Evolutionary conservation across 805 yeast genomes (phyloP).

Genomic region (Candida xyloterini): DNA sequence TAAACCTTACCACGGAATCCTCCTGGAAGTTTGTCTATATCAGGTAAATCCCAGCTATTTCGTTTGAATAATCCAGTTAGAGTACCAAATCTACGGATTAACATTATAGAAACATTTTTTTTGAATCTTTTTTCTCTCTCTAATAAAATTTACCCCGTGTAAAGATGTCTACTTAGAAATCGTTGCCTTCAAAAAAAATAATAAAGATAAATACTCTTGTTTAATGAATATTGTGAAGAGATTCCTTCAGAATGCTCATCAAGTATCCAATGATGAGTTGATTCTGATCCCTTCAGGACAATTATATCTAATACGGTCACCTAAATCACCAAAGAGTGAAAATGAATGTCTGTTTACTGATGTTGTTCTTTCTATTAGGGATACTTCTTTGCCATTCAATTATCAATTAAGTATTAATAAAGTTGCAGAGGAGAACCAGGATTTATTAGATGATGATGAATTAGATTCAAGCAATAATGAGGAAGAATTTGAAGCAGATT

Average conservation of each 20-base stretch:
- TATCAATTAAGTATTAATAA: slow-evolving; percentile 71
- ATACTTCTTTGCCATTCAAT: slow-evolving; percentile 60
- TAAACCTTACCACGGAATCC: slow-evolving; percentile 35
- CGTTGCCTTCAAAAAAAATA: slow-evolving; percentile 7
- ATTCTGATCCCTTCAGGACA: slow-evolving; percentile 76
- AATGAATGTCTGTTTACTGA: slow-evolving; percentile 80
- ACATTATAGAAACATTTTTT: not conserved
- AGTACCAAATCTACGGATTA: slow-evolving; percentile 4
- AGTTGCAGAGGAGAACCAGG: slow-evolving; percentile 67
- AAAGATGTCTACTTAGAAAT: not conserved
- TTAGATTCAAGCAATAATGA: slow-evolving; percentile 43
- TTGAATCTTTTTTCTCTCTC: not conserved
- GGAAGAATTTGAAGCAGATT: slow-evolving; percentile 30
- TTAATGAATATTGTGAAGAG: slow-evolving; percentile 75
- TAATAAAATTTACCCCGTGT: slow-evolving; percentile 4
- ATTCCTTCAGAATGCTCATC: slow-evolving; percentile 38
- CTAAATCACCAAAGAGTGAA: slow-evolving; percentile 82
- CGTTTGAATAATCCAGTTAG: slow-evolving; percentile 12
- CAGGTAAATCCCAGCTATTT: slow-evolving; percentile 36
- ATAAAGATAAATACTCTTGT: slow-evolving; percentile 1
- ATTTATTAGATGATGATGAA: slow-evolving; percentile 40
- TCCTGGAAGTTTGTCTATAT: slow-evolving; percentile 31
- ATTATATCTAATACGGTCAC: slow-evolving; percentile 68
- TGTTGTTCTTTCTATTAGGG: slow-evolving; percentile 69
- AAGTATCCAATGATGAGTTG: slow-evolving; percentile 51